Conservation (phyloP, 1,139 yeast species). For the Scheffersomyces illinoinensis region DNA sequence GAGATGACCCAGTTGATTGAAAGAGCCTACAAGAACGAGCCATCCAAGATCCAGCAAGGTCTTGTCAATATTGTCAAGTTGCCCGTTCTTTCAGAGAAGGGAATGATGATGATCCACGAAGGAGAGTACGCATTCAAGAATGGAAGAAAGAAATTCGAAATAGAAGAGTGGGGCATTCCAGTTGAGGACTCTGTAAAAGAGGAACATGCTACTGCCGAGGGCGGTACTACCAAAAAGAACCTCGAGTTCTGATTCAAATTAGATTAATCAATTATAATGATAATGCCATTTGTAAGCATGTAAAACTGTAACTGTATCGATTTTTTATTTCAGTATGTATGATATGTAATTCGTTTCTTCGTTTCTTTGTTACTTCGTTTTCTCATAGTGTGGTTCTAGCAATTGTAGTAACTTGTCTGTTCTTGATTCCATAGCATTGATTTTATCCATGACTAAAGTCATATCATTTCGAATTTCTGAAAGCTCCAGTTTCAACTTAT, state of each 20-base stretch:
- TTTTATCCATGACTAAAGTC: neutral
- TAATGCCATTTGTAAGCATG: neutral
- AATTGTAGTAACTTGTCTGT: neutral
- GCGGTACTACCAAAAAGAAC: constrained; percentile 31
- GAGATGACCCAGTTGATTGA: constrained; percentile 68
- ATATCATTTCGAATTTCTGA: neutral
- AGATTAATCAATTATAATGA: neutral
- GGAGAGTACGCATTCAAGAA: constrained; percentile 88
- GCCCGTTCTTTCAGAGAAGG: constrained; percentile 72
- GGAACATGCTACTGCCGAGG: constrained; percentile 19
- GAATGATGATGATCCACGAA: constrained; percentile 72
- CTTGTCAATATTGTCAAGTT: constrained; percentile 72
- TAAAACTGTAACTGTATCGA: neutral
- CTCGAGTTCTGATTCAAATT: constrained; percentile 30
- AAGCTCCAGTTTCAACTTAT: neutral
- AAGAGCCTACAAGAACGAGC: constrained; percentile 66
- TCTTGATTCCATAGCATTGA: neutral
- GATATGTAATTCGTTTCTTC: neutral
- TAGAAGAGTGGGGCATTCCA: constrained; percentile 93
- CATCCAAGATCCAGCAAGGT: constrained; percentile 83
- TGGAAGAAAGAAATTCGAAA: constrained; percentile 78
- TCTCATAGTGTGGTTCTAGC: neutral
- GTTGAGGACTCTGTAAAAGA: constrained; percentile 72
- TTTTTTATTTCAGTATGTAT: too few relatives aligned
- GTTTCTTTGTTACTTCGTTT: neutral